Base-by-base conservation (phyloP, 495 filamentous ascomycete species). In the Patellaria atrata region DNA sequence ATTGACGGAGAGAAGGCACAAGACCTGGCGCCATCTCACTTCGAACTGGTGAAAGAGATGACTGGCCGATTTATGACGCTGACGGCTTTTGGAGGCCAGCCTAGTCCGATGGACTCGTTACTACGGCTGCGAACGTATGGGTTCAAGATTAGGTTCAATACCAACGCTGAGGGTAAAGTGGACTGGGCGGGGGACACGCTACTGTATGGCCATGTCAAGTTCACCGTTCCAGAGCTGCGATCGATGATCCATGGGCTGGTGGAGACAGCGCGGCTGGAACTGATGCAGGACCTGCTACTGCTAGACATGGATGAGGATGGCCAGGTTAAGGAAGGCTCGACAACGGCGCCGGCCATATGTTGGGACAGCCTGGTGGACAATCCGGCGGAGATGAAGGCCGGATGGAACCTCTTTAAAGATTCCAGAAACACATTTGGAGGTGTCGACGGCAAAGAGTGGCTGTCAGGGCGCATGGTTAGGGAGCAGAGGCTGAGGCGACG, bases 91-190 rank as follows among this genome's bases (percentile, higher is more conserved):
- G 27, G 29, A 10, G 36, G 40, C 12, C 33, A 26, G 17, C 17
- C 35, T 14, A 37, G 47, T 17, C 20, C 39, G 4, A 48, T 42
- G n/a, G 20, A 47, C 30, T 50, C 24, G 30, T 40, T 55, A 12
- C 41, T 57, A 4, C 30, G 55, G 44, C 49, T 48, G 31, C 44
- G 36, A 0, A 56, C 24, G 20, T 59, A 57, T 37, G 21, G 51
- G 12, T 35, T 55, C 12, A 54, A 55, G 44, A 47, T 58, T 27
- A 25, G 53, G 44, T 57, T 53, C 31, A 57, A 46, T 27, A 57
- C 27, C 10, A 35, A 31, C 3, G 22, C 16, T 6, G 13, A 19
- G 11, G 40, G 42, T 22, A 22, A 46, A 18, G 22, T 43, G 12
- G 27, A 41, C 32, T 36, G 24, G 42, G 38, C 30, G 18, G 30